These are phyloP conservation scores for Anastatica hierochuntica DNA, from an alignment of 345 rosid species.

Conservation along the genomic window DNA sequence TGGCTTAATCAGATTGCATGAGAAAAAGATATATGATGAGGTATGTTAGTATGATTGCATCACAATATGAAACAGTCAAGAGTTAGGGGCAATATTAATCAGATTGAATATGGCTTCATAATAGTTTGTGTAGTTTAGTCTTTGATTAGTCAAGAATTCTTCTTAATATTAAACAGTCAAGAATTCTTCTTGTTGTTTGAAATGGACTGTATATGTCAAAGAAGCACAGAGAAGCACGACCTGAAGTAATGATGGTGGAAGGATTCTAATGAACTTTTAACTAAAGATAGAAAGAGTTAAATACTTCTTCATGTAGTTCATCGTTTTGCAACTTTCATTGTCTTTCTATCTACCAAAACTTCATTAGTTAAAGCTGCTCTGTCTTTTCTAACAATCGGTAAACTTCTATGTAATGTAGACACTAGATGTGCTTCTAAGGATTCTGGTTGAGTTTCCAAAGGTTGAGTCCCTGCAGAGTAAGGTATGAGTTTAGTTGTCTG, in stretches of 20 bases:
- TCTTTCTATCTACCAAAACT: neutral
- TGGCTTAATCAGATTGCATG: too few relatives aligned
- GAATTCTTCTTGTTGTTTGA: too few relatives aligned
- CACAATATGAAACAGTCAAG: too few relatives aligned
- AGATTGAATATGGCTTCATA: too few relatives aligned
- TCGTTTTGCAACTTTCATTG: neutral
- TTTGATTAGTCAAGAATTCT: too few relatives aligned
- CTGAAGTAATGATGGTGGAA: slow-evolving; percentile 64
- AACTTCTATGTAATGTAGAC: slow-evolving; percentile 42
- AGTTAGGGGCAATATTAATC: too few relatives aligned
- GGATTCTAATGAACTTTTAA: slow-evolving; percentile 55
- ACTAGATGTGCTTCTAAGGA: slow-evolving; percentile 73
- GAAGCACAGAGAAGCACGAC: slow-evolving; percentile 46
- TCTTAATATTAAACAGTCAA: too few relatives aligned
- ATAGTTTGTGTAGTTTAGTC: too few relatives aligned
- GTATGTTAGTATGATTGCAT: too few relatives aligned
- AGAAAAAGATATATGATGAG: too few relatives aligned
- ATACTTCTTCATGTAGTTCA: too few relatives aligned
- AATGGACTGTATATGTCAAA: slow-evolving; percentile 62
- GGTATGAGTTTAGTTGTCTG: slow-evolving; percentile 42
- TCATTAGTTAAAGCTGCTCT: neutral
- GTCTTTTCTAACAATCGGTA: slow-evolving; percentile 6
- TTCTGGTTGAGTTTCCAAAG: slow-evolving; percentile 76
- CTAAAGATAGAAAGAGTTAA: too few relatives aligned
- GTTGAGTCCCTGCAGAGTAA: slow-evolving; percentile 61